Conservation (phyloP, 176 grass and related monocot genomes). For the Bonia amplexicaulis region DNA sequence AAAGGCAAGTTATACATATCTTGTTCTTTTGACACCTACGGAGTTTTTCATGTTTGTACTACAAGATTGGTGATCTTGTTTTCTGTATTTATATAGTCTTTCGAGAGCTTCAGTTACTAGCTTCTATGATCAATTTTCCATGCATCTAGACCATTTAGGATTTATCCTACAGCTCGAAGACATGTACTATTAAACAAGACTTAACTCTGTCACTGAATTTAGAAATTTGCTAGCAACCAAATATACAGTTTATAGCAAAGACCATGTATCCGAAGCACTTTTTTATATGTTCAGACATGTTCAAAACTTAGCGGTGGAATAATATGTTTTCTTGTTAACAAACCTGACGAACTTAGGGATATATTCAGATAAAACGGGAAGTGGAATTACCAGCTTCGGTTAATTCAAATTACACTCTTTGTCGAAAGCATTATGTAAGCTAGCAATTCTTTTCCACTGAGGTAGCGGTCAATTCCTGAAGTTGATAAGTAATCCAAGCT, state of each 20-base stretch:
- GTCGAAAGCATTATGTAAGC: neutral
- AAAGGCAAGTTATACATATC: slow-evolving; percentile 23
- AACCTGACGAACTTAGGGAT: neutral
- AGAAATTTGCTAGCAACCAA: neutral
- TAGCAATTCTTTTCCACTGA: neutral
- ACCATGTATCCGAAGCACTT: neutral
- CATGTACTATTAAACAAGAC: neutral
- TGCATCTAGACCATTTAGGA: neutral
- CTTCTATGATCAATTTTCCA: neutral
- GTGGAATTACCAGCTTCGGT: neutral
- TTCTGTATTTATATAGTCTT: neutral
- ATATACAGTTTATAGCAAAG: neutral
- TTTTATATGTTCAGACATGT: neutral
- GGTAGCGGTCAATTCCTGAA: neutral
- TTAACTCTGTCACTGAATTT: neutral
- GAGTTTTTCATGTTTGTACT: neutral
- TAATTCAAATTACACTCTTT: neutral
- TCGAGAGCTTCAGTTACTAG: neutral
- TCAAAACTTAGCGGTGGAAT: neutral
- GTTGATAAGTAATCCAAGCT: neutral
- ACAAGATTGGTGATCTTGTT: neutral
- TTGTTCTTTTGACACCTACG: neutral
- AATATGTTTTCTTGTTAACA: neutral
- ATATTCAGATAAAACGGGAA: neutral
- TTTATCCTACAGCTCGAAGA: neutral